Conservation (phyloP, 768 basidiomycete species). For the Scleroderma citrinum region DNA sequence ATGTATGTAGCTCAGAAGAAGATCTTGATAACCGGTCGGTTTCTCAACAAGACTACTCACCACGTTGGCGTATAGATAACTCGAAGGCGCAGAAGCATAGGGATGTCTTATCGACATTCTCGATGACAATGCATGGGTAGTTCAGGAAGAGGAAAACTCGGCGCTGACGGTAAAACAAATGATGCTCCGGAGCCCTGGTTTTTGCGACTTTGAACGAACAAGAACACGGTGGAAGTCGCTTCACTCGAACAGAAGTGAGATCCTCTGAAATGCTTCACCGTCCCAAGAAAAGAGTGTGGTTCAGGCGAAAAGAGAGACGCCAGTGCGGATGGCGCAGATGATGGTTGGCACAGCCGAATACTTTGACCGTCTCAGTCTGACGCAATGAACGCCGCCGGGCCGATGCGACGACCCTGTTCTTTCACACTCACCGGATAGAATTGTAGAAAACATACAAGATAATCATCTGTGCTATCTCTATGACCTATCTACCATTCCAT, state of each 20-base stretch:
- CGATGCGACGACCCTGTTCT: no score
- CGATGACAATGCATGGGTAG: not conserved
- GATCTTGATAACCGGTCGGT: not conserved
- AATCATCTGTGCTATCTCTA: no score
- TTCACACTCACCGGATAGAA: no score
- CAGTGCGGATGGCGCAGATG: not conserved
- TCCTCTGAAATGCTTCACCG: no score
- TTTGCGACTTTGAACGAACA: no score
- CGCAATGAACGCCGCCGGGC: no score
- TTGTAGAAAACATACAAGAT: no score
- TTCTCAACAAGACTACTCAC: not conserved
- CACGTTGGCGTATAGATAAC: not conserved
- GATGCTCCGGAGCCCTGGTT: no score
- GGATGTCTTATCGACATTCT: slow-evolving; percentile 1
- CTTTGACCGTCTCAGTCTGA: not conserved
- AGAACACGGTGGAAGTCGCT: no score
- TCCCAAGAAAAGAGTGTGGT: not conserved
- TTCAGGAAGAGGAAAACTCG: not conserved
- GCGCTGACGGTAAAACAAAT: no score
- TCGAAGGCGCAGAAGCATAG: not conserved
- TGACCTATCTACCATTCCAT: no score
- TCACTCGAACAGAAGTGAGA: no score
- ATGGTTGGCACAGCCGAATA: not conserved
- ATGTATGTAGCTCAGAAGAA: not conserved
- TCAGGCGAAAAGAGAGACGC: not conserved